These are phyloP conservation scores for Penstemon davidsonii DNA, from an alignment of 257 asterid genomes.

Conservation along the genomic window DNA sequence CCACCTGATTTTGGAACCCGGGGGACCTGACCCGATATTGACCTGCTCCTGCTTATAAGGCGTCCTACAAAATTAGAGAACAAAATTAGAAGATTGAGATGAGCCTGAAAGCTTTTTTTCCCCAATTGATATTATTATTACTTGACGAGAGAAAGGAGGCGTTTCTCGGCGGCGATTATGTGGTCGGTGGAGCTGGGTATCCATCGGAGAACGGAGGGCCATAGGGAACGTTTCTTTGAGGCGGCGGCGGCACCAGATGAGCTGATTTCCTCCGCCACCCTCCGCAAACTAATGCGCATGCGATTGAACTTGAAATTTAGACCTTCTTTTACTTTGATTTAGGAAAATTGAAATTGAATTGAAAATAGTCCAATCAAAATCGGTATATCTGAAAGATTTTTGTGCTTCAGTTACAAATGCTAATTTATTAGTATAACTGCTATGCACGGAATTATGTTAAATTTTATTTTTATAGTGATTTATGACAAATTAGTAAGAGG, in stretches of 20 bases:
- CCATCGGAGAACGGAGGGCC: conserved; percentile 84
- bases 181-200: conserved; percentile 28
- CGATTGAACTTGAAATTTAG: no score
- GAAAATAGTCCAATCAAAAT: no score
- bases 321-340: no score
- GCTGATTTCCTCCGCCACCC: conserved; percentile 46
- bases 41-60: conserved; percentile 72
- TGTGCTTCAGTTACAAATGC: no score
- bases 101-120: no score
- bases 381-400: no score
- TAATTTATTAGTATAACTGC: no score
- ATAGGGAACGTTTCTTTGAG: conserved; percentile 36
- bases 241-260: conserved; percentile 29
- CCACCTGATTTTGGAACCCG: conserved; percentile 90
- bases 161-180: conserved; percentile 81
- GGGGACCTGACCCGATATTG: conserved; percentile 88
- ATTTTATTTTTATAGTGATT: no score
- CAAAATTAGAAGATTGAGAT: not conserved
- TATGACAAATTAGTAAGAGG: no score
- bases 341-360: no score
- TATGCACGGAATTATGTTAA: no score
- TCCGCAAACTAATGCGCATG: conserved; percentile 16
- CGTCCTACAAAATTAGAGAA: conserved; percentile 49
- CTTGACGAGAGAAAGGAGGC: conserved; percentile 75
- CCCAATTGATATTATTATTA: conserved; percentile 10